Percentiles rank a stretch among this genome's conserved stretches.
Evolutionary conservation across 1,284 basidiomycete genomes (phyloP).

Genomic region (Chalciporus sp.): DNA sequence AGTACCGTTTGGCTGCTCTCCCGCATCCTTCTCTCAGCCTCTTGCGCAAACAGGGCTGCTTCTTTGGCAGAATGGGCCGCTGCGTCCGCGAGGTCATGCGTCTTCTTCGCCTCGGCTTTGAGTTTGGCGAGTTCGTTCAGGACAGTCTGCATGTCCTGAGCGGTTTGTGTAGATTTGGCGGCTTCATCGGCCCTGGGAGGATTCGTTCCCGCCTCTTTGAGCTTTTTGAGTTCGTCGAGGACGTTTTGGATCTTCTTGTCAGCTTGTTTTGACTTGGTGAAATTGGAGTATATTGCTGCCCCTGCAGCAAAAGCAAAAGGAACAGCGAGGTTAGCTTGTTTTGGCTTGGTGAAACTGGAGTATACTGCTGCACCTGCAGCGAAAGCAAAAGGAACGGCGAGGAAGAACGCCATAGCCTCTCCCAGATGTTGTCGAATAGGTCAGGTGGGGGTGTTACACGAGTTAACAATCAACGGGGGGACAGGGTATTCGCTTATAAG

Average conservation of each 20-base stretch:
- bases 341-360: not conserved
- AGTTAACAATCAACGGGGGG: not conserved
- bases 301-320: not conserved
- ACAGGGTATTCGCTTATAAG: not conserved
- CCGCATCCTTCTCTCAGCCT: conserved; percentile 16
- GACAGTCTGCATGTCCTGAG: not conserved
- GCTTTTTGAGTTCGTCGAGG: not conserved
- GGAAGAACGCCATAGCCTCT: not conserved
- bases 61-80: not conserved
- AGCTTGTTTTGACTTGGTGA: not conserved
- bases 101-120: not conserved
- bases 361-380: not conserved
- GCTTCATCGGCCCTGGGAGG: not conserved
- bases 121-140: not conserved
- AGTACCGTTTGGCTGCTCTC: conserved; percentile 19
- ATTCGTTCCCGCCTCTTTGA: not conserved
- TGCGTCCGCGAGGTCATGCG: not conserved
- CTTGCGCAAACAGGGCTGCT: not conserved
- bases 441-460: not conserved
- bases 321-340: not conserved
- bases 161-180: not conserved
- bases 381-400: not conserved
- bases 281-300: not conserved
- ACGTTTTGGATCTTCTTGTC: not conserved
- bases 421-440: not conserved